Conservation (phyloP, 2,329 filamentous ascomycete genomes). For the Sporothrix globosa region DNA sequence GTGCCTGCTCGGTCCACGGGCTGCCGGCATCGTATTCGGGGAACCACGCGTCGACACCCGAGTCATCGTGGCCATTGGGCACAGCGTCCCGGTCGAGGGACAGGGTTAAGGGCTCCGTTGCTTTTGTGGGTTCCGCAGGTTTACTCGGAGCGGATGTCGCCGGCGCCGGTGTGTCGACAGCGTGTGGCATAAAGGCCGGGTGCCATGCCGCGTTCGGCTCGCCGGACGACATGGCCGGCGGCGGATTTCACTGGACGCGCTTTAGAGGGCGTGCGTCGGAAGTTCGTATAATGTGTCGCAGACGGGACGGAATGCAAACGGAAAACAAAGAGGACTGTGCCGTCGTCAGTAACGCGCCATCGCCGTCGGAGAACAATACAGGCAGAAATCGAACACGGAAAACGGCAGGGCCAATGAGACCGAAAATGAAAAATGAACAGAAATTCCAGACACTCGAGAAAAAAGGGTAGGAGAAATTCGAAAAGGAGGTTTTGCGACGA, state of each 20-base stretch:
- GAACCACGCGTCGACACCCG: constrained; percentile 41
- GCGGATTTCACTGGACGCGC: constrained; percentile 19
- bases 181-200: constrained; percentile 57
- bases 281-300: not conserved
- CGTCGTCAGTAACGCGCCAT: constrained; percentile 32
- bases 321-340: not conserved
- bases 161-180: constrained; percentile 29
- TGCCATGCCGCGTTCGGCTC: constrained; percentile 53
- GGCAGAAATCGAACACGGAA: not conserved
- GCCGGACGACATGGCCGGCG: constrained; percentile 49
- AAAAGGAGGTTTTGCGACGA: constrained; percentile 27
- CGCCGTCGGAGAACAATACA: not conserved
- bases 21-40: constrained; percentile 41
- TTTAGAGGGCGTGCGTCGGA: not conserved
- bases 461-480: not conserved
- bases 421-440: not conserved
- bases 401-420: not conserved
- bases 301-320: not conserved
- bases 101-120: constrained; percentile 7
- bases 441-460: not conserved
- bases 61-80: constrained; percentile 23
- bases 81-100: not conserved
- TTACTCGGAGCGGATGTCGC: not conserved
- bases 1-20: constrained; percentile 35
- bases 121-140: not conserved